Evolutionary conservation across 2,329 filamentous ascomycete species (phyloP).

Genomic region (Cryoendolithus antarcticus): DNA sequence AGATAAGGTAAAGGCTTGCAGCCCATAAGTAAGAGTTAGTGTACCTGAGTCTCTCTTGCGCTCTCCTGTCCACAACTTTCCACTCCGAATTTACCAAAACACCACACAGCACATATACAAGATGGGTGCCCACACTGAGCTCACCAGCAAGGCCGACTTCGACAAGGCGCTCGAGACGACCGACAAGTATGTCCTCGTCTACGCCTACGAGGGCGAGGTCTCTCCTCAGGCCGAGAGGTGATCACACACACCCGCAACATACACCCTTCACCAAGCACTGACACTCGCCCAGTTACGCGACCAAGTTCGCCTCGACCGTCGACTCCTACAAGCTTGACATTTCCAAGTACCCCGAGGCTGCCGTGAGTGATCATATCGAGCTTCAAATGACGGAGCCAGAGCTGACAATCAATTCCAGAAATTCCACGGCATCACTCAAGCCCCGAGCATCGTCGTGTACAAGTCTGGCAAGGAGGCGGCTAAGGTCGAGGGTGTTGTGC

Average conservation of each 20-base stretch:
- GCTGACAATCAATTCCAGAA: slow-evolving; percentile 4
- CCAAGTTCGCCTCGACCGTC: slow-evolving; percentile 16
- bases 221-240: slow-evolving; percentile 19
- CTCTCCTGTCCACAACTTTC: too few species aligned
- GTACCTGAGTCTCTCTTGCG: too few species aligned
- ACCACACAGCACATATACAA: slow-evolving; percentile 2
- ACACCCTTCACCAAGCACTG: neutral
- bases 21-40: too few species aligned
- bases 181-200: slow-evolving; percentile 23
- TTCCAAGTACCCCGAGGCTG: slow-evolving; percentile 11
- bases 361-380: slow-evolving; percentile 7
- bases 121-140: slow-evolving; percentile 15
- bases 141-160: slow-evolving; percentile 21
- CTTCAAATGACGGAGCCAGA: neutral
- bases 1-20: too few species aligned
- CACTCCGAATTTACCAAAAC: neutral
- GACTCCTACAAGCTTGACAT: slow-evolving; percentile 20
- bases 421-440: slow-evolving; percentile 13
- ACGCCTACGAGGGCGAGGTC: slow-evolving; percentile 17
- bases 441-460: slow-evolving; percentile 19
- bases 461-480: slow-evolving; percentile 21
- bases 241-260: slow-evolving; percentile 1
- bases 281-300: slow-evolving; percentile 14
- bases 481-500: slow-evolving; percentile 16
- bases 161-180: slow-evolving; percentile 16